Percentiles rank a stretch among this genome's conserved stretches.
phyloP scores from a whole-genome alignment of 2,329 filamentous ascomycete species.

The Lecanicillium sp. region DNA sequence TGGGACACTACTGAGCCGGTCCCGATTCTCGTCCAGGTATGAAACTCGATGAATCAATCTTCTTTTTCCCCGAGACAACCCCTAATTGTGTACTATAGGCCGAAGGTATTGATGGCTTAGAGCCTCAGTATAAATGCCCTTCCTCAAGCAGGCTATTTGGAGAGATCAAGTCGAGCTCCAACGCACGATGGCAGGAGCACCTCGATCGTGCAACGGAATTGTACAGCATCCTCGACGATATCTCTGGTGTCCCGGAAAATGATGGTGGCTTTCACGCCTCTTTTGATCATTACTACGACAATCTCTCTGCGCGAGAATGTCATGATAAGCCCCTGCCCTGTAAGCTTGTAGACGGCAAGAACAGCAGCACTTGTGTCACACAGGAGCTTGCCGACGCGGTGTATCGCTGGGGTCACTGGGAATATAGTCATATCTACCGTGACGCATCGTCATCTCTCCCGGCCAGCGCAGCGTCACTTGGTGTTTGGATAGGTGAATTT shows the following conservation, averaged over 20 bases:
- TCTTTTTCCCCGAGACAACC: no score
- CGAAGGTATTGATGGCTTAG: conserved; percentile 58
- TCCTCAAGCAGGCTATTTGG: conserved; percentile 35
- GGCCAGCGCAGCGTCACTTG: conserved; percentile 53
- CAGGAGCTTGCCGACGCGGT: conserved; percentile 57
- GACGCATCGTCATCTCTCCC: conserved; percentile 53
- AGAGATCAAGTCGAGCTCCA: conserved; percentile 33
- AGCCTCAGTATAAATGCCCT: conserved; percentile 63
- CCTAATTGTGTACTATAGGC: no score
- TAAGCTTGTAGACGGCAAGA: conserved; percentile 35
- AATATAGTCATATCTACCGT: conserved; percentile 73
- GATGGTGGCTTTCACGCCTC: conserved; percentile 59
- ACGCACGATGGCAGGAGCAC: conserved; percentile 54
- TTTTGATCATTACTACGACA: conserved; percentile 81
- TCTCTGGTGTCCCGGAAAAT: conserved; percentile 54
- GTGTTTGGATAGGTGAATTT: conserved; percentile 68
- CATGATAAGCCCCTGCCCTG: conserved; percentile 67
- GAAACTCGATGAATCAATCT: background rate
- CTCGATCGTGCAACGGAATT: conserved; percentile 47
- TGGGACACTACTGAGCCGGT: conserved; percentile 36
- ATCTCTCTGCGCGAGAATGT: conserved; percentile 70
- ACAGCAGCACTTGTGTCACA: conserved; percentile 50
- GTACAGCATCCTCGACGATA: conserved; percentile 52
- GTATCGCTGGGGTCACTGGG: conserved; percentile 70
- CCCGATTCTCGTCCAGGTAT: conserved; percentile 39